phyloP scores from a whole-genome alignment of 345 rosid species.

The Linum trigynum region DNA sequence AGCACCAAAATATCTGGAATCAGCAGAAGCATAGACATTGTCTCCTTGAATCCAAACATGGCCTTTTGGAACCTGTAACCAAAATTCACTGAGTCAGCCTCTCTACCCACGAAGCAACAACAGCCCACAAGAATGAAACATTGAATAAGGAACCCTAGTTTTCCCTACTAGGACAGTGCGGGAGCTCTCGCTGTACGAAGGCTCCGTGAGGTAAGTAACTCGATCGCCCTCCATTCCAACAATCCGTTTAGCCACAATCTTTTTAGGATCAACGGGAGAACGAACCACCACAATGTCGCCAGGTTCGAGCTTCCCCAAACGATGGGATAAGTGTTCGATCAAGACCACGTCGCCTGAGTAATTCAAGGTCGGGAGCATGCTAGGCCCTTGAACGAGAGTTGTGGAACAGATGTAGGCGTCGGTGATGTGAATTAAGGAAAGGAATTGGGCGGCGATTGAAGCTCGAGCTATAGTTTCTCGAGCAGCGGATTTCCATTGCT shows the following conservation, averaged over 20 bases:
- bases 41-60: constrained; percentile 94
- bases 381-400: constrained; percentile 48
- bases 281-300: constrained; percentile 73
- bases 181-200: not conserved
- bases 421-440: constrained; percentile 25
- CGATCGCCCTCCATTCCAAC: constrained; percentile 59
- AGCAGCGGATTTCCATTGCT: constrained; percentile 29
- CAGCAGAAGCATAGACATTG: constrained; percentile 59
- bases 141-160: not conserved
- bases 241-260: constrained; percentile 51
- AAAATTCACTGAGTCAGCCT: not conserved
- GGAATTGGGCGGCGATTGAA: constrained; percentile 17
- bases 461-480: constrained; percentile 31
- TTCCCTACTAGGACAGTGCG: constrained; percentile 20
- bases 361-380: constrained; percentile 77
- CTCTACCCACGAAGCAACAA: not conserved
- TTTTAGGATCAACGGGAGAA: constrained; percentile 57
- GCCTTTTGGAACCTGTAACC: constrained; percentile 61
- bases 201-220: constrained; percentile 42
- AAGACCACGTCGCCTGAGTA: constrained; percentile 58
- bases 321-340: constrained; percentile 53
- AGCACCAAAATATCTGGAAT: constrained; percentile 71
- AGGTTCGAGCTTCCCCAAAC: constrained; percentile 43
- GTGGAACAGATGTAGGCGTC: constrained; percentile 20
- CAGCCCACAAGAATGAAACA: constrained; percentile 16